Conservation (phyloP, 768 basidiomycete species). For the Agrocybe praecox region DNA sequence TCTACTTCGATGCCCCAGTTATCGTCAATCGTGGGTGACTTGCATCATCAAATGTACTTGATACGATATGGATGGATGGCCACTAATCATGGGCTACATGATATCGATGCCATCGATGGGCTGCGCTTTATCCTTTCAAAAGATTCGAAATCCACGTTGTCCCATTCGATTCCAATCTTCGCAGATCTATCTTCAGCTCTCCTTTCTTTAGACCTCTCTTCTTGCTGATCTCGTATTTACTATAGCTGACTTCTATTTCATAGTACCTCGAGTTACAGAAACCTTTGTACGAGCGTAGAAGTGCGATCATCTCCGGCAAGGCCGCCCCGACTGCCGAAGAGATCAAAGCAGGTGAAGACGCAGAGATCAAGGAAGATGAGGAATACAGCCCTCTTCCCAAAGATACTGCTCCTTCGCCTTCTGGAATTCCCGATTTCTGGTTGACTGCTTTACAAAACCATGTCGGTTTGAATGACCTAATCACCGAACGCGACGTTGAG, state of each 20-base stretch:
- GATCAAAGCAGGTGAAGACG: constrained; percentile 76
- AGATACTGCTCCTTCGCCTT: constrained; percentile 42
- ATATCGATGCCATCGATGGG: background rate
- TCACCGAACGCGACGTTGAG: constrained; percentile 89
- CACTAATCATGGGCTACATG: background rate
- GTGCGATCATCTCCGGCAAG: constrained; percentile 80
- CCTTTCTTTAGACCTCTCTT: background rate
- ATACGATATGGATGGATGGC: background rate
- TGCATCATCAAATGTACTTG: background rate
- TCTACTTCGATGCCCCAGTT: background rate
- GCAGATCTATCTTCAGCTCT: constrained; percentile 2
- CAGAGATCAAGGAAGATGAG: constrained; percentile 75
- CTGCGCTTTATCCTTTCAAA: background rate
- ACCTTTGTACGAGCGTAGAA: constrained; percentile 87
- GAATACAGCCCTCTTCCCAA: constrained; percentile 65
- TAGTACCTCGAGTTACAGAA: constrained; percentile 77
- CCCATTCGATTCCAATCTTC: constrained; percentile 2
- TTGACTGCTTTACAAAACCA: constrained; percentile 95
- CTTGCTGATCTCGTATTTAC: background rate
- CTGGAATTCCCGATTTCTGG: constrained; percentile 94
- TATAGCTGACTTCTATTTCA: background rate
- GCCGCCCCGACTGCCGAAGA: constrained; percentile 78
- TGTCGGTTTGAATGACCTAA: constrained; percentile 79
- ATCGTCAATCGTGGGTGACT: constrained; percentile 1
- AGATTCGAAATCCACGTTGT: background rate